Percentiles rank a stretch among this genome's conserved stretches.
Evolutionary conservation across 495 filamentous ascomycete genomes (phyloP).

Genomic region (Penicillium turbatum): DNA sequence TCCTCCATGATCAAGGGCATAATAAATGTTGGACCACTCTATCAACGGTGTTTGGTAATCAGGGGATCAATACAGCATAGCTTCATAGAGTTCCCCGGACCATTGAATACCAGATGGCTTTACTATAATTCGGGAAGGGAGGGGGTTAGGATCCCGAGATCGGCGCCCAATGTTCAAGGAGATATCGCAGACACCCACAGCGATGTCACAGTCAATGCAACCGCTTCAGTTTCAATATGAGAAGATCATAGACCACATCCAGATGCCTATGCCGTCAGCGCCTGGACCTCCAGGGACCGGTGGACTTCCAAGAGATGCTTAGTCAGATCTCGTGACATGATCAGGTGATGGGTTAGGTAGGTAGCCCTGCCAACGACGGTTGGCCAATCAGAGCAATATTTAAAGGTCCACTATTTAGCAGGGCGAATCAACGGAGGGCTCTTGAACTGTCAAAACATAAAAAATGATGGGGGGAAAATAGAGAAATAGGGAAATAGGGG

Average conservation of each 20-base stretch:
- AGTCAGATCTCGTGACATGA: slow-evolving; percentile 6
- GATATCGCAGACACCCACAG: neutral
- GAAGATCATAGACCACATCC: neutral
- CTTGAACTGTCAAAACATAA: slow-evolving; percentile 8
- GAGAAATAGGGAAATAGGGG: neutral
- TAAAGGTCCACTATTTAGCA: slow-evolving; percentile 5
- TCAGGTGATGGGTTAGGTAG: slow-evolving; percentile 19
- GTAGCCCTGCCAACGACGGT: slow-evolving; percentile 25
- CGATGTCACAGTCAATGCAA: neutral
- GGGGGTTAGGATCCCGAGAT: neutral
- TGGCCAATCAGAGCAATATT: slow-evolving; percentile 11
- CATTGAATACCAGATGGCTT: slow-evolving; percentile 1
- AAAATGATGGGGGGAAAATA: slow-evolving; percentile 1
- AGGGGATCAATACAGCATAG: slow-evolving; percentile 11
- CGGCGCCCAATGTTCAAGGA: neutral
- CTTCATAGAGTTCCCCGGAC: slow-evolving; percentile 5
- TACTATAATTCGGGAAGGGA: neutral
- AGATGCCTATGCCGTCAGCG: slow-evolving; percentile 1
- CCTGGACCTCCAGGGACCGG: slow-evolving; percentile 4
- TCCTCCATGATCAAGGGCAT: slow-evolving; percentile 63
- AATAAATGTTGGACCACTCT: neutral
- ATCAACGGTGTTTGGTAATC: neutral
- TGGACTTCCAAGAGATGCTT: slow-evolving; percentile 2
- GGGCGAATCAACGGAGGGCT: slow-evolving; percentile 13
- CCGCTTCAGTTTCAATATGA: neutral